These are phyloP conservation scores for Nannochloris sp. DNA, from an alignment of 139 green algal species.

Conservation along the genomic window DNA sequence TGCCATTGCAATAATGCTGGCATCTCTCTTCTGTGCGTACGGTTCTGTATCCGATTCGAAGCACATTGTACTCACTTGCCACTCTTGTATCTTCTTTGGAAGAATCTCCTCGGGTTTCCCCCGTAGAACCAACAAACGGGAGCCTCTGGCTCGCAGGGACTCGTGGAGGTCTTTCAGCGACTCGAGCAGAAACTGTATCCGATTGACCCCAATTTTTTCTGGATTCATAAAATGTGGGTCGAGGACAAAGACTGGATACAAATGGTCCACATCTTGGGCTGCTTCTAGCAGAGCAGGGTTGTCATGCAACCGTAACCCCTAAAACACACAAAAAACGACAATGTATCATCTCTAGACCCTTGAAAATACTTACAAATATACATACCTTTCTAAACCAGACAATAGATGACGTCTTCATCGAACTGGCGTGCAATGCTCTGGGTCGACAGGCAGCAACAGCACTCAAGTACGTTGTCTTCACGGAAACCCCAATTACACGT, in stretches of 20 bases:
- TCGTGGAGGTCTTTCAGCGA: conserved; percentile 62
- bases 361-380: no score
- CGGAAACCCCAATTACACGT: no score
- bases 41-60: conserved; percentile 85
- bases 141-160: conserved; percentile 44
- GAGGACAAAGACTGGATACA: conserved; percentile 80
- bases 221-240: conserved; percentile 64
- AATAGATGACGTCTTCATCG: neutral
- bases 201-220: conserved; percentile 60
- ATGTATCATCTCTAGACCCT: no score
- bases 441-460: no score
- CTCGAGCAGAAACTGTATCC: conserved; percentile 80
- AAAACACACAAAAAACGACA: conserved; percentile 1
- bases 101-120: conserved; percentile 68
- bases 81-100: conserved; percentile 46
- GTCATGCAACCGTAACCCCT: conserved; percentile 82
- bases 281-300: conserved; percentile 78
- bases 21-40: conserved; percentile 59
- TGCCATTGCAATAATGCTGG: conserved; percentile 27
- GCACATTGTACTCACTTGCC: conserved; percentile 52
- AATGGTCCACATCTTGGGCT: conserved; percentile 21
- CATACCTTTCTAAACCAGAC: conserved; percentile 3
- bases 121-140: conserved; percentile 56
- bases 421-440: no score
- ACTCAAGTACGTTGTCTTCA: no score